A percentile compares a stretch with the other conserved stretches of the same genome.
phyloP scores from a whole-genome alignment of 768 basidiomycete genomes.

The Cystobasidium onofrii region DNA sequence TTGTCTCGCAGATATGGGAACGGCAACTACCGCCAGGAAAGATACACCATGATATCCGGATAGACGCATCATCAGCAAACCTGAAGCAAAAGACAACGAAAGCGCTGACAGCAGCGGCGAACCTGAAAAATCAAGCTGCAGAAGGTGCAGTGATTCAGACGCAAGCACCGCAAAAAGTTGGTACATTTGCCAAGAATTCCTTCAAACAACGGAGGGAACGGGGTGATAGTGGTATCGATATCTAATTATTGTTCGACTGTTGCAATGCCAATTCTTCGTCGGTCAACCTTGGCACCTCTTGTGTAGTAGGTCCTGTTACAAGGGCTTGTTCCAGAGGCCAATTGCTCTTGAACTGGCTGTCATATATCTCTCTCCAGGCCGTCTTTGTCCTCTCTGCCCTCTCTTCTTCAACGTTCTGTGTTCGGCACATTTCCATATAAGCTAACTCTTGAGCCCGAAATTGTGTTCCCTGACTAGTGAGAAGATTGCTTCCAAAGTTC shows the following conservation, averaged over 20 bases:
- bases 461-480: too few relatives aligned
- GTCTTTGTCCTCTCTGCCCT: too few relatives aligned
- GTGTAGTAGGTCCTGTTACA: too few relatives aligned
- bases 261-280: too few relatives aligned
- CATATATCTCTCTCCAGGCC: too few relatives aligned
- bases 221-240: constrained; percentile 26
- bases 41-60: constrained; percentile 5
- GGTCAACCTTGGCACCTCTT: too few relatives aligned
- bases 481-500: too few relatives aligned
- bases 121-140: constrained; percentile 8
- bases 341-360: too few relatives aligned
- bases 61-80: constrained; percentile 22
- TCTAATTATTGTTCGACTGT: neutral
- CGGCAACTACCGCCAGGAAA: constrained; percentile 28
- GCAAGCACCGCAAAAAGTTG: constrained; percentile 1
- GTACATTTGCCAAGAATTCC: constrained; percentile 3
- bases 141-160: constrained; percentile 10
- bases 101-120: constrained; percentile 20
- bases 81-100: constrained; percentile 31
- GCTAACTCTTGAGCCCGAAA: too few relatives aligned
- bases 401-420: too few relatives aligned
- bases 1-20: constrained; percentile 31
- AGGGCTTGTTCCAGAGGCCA: too few relatives aligned
- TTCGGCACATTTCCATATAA: too few relatives aligned
- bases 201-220: constrained; percentile 23